Conservation (phyloP, 2,329 filamentous ascomycete genomes). For the Monilinia laxa region DNA sequence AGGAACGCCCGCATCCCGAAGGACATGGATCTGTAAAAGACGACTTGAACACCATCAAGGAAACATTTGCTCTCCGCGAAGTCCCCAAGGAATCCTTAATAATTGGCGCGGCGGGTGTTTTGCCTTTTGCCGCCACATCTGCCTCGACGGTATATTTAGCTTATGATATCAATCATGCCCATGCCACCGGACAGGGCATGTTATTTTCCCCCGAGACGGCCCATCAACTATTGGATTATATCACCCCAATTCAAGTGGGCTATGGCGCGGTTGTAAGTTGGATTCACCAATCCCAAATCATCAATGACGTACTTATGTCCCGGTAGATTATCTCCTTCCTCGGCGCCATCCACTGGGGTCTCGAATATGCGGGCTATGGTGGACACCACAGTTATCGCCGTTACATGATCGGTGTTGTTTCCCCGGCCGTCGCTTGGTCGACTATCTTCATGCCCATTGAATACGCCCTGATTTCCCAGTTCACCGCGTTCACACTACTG, state of each 20-base stretch:
- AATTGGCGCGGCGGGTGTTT: constrained; percentile 72
- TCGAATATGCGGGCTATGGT: constrained; percentile 75
- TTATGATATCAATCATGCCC: constrained; percentile 74
- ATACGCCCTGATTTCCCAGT: constrained; percentile 82
- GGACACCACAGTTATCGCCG: constrained; percentile 70
- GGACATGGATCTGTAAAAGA: constrained; percentile 53
- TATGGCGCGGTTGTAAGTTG: constrained; percentile 77
- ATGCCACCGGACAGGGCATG: constrained; percentile 59
- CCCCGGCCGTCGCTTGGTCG: constrained; percentile 83
- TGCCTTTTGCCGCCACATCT: constrained; percentile 85
- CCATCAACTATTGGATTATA: constrained; percentile 65
- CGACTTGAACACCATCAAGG: constrained; percentile 64
- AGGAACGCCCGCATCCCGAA: constrained; percentile 39
- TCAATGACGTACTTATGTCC: constrained; percentile 21
- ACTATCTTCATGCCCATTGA: constrained; percentile 82
- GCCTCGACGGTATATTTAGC: constrained; percentile 77
- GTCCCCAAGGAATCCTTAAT: constrained; percentile 68
- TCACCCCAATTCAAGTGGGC: constrained; percentile 86
- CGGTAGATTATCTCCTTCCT: constrained; percentile 84
- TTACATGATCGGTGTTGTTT: constrained; percentile 78
- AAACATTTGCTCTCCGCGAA: constrained; percentile 63
- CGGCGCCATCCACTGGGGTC: constrained; percentile 88
- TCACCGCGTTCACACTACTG: constrained; percentile 77
- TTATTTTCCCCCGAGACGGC: constrained; percentile 69
- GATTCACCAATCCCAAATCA: neutral